Conservation (phyloP, 768 basidiomycete species). For the Kwoniella heveanensis region DNA sequence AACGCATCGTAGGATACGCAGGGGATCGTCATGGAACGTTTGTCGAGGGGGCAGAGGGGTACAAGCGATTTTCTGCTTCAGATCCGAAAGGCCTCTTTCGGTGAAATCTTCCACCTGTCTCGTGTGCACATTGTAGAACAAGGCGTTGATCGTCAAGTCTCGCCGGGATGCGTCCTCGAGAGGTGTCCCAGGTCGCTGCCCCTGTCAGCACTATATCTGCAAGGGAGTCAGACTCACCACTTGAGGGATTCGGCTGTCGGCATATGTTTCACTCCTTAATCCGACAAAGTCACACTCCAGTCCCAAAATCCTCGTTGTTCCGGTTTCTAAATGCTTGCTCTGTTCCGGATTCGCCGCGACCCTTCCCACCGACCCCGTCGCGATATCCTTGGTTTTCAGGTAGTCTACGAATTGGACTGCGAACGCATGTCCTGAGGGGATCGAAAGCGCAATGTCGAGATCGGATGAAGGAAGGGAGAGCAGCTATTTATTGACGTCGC, state of each 20-base stretch:
- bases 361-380: constrained; percentile 64
- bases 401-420: constrained; percentile 75
- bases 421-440: constrained; percentile 88
- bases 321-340: constrained; percentile 96
- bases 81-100: constrained; percentile 78
- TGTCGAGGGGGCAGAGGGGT: constrained; percentile 83
- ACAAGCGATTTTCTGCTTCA: constrained; percentile 74
- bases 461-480: constrained; percentile 81
- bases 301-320: constrained; percentile 75
- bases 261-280: constrained; percentile 87
- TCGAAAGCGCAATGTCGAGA: constrained; percentile 85
- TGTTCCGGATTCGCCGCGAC: constrained; percentile 95
- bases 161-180: constrained; percentile 84
- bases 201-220: neutral
- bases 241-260: constrained; percentile 83
- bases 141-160: constrained; percentile 91
- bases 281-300: constrained; percentile 92
- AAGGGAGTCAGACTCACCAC: constrained; percentile 63
- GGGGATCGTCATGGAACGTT: constrained; percentile 91
- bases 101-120: constrained; percentile 83
- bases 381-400: constrained; percentile 55
- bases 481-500: too few relatives aligned
- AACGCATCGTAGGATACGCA: constrained; percentile 85
- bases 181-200: constrained; percentile 86
- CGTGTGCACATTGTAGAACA: constrained; percentile 94